These are phyloP conservation scores for Nepenthes mirabilis DNA, from an alignment of 148 eudicot species.

Conservation along the genomic window DNA sequence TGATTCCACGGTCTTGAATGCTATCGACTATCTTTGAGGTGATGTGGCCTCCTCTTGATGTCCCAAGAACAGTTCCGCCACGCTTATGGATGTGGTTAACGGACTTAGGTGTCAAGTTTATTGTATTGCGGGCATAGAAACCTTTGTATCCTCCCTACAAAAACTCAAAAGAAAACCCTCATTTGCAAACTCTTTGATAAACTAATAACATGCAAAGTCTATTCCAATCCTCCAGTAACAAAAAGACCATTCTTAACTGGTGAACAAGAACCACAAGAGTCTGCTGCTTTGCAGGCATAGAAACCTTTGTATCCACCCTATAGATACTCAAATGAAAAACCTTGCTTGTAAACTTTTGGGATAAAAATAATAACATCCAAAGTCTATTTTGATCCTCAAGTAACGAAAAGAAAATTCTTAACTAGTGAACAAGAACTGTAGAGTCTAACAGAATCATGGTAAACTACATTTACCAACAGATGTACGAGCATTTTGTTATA, in stretches of 20 bases:
- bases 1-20: constrained; percentile 83
- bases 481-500: no score
- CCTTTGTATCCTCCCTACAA: constrained; percentile 84
- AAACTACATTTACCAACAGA: no score
- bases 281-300: no score
- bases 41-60: constrained; percentile 89
- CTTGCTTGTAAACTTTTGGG: not conserved
- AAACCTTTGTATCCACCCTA: not conserved
- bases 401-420: not conserved
- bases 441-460: no score
- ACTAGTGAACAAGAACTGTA: not conserved
- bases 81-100: constrained; percentile 87
- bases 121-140: constrained; percentile 76
- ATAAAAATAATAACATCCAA: not conserved
- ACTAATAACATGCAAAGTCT: not conserved
- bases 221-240: not conserved
- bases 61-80: constrained; percentile 86
- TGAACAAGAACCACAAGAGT: not conserved
- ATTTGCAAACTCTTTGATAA: not conserved
- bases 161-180: not conserved
- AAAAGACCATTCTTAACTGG: not conserved
- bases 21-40: constrained; percentile 85
- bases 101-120: constrained; percentile 63
- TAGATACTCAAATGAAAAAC: not conserved
- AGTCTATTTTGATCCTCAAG: not conserved